phyloP scores from a whole-genome alignment of 2,329 filamentous ascomycete genomes.

The Aspergillus sp. region DNA sequence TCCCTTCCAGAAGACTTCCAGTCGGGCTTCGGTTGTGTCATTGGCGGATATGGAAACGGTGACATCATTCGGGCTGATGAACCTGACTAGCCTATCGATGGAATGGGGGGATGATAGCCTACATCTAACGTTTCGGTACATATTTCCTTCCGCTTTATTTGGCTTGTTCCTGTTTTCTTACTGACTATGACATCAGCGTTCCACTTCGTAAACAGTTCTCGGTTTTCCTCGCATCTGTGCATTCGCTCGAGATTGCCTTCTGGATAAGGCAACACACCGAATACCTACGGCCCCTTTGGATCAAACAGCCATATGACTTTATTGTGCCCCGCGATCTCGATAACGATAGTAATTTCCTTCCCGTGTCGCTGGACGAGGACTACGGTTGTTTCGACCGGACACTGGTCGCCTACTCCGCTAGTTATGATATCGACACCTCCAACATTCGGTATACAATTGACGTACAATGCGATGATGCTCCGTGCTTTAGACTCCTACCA shows the following conservation, averaged over 20 bases:
- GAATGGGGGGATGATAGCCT: constrained; percentile 62
- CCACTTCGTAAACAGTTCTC: constrained; percentile 53
- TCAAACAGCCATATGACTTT: constrained; percentile 59
- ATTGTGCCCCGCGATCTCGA: constrained; percentile 54
- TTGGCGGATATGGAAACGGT: constrained; percentile 47
- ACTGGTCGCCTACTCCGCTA: constrained; percentile 64
- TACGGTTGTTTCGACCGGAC: constrained; percentile 63
- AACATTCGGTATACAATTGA: constrained; percentile 63
- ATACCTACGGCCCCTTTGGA: constrained; percentile 62
- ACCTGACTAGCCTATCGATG: constrained; percentile 55
- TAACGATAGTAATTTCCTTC: constrained; percentile 44
- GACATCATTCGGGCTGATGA: constrained; percentile 59
- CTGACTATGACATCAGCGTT: constrained; percentile 31
- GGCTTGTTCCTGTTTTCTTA: background rate
- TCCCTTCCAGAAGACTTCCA: constrained; percentile 56
- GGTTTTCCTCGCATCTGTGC: constrained; percentile 59
- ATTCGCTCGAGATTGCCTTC: constrained; percentile 60
- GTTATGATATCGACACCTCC: constrained; percentile 62
- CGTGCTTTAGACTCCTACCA: constrained; percentile 60
- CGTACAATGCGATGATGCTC: constrained; percentile 60
- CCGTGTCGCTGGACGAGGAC: constrained; percentile 51
- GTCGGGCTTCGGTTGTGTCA: constrained; percentile 51
- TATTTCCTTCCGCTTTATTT: background rate
- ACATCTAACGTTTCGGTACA: constrained; percentile 58
- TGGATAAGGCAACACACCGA: constrained; percentile 58